Base-by-base conservation (phyloP, 805 yeast genomes). In the Wickerhamomyces tratensis region DNA sequence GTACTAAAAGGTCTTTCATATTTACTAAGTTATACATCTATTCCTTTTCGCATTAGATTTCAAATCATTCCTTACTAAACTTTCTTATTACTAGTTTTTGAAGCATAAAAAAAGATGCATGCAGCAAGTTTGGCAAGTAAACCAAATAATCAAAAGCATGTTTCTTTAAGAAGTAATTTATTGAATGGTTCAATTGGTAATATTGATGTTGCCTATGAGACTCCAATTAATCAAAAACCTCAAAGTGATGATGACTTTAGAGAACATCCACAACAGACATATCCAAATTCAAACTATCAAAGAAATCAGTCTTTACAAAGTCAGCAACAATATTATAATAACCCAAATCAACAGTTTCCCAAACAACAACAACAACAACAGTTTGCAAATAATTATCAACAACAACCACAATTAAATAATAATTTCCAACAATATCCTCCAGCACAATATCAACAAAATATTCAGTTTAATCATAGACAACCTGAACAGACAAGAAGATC, bases 131-230 rank as follows among this genome's bases (percentile, higher is more conserved):
- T 10, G 7, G 11, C 11, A 14, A n/a, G n/a, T 9, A 35, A 35
- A 14, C 36, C 35, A 5, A 39, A 36, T 7, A 9, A 13, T 14
- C 36, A 9, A 7, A 36, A 33, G 20, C 35, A 43, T 5, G 37
- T 42, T 12, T 27, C 51, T 5, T 42, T 63, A 43, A 49, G 71
- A 45, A 65, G 57, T 42, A 65, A 65, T 46, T 54, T 68, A 14
- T 46, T 72, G 29, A 63, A 59, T 31, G 56, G 49, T 39, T 68
- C 67, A 26, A 53, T 66, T 10, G 77, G 75, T 0, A 59, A 53
- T 45, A 71, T 74, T 30, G 77, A 73, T 45, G 58, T 74, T 12
- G 46, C 65, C 13, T 49, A 68, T 13, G 77, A 74, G 47, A 54
- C 54, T 0, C 72, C 72, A 5, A 43, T 63, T 7, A 51, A 50